A percentile compares a stretch with the other conserved stretches of the same genome.
phyloP scores from a whole-genome alignment of 2,329 filamentous ascomycete genomes.

The Sordariomycetes sp. region DNA sequence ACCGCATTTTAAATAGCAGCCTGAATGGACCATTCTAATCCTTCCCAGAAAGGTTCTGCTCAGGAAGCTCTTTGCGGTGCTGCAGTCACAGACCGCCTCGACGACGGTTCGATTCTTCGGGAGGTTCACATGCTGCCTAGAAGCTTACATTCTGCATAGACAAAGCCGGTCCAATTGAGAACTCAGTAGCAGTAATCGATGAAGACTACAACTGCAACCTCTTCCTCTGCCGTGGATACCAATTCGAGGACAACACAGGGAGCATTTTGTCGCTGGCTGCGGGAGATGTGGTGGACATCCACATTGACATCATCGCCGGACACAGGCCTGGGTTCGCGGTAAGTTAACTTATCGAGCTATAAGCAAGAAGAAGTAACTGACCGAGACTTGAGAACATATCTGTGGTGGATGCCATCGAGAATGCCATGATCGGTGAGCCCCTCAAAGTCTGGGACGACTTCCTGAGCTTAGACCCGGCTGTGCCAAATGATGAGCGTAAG shows the following conservation, averaged over 20 bases:
- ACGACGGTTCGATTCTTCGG: neutral
- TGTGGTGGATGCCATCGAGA: conserved; percentile 42
- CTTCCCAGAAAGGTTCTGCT: neutral
- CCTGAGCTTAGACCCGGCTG: conserved; percentile 8
- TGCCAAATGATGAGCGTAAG: conserved; percentile 8
- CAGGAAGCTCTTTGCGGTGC: neutral
- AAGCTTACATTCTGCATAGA: too few relatives aligned
- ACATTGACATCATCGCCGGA: conserved; percentile 29
- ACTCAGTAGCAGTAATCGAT: conserved; percentile 7
- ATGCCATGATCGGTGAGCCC: conserved; percentile 40
- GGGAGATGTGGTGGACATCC: conserved; percentile 33
- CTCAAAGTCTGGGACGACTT: conserved; percentile 32
- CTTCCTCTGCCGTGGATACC: conserved; percentile 36
- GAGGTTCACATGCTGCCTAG: too few relatives aligned
- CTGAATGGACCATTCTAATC: too few relatives aligned
- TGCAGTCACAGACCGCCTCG: neutral
- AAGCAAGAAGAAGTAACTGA: neutral
- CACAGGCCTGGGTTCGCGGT: conserved; percentile 28
- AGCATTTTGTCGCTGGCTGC: conserved; percentile 30
- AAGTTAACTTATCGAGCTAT: neutral
- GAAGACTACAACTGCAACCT: conserved; percentile 22
- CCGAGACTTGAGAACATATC: too few relatives aligned
- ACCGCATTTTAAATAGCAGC: too few relatives aligned
- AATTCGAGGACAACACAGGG: conserved; percentile 32
- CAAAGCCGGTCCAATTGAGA: conserved; percentile 6